Conservation (phyloP, 306 rosid genomes). For the Citrullus amarus region DNA sequence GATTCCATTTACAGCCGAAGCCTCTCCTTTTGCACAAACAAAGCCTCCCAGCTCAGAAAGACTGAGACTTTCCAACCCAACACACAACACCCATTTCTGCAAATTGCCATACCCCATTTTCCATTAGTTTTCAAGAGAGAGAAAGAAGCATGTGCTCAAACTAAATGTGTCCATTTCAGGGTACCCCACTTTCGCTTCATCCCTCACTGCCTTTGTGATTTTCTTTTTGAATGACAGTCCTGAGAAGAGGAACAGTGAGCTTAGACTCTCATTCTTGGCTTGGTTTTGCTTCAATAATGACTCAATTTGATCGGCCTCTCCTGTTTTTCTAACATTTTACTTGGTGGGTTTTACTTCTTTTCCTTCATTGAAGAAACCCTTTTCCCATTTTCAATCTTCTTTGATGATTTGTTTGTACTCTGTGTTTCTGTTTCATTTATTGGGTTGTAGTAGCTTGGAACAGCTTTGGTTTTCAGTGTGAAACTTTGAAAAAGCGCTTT, state of each 20-base stretch:
- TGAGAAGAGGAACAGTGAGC: not conserved
- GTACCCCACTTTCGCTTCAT: not conserved
- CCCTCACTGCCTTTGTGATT: constrained; percentile 2
- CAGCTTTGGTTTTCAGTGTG: not conserved
- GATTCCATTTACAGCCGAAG: not conserved
- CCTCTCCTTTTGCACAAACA: not conserved
- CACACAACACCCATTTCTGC: not conserved
- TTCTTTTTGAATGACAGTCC: not conserved
- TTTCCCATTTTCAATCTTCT: not conserved
- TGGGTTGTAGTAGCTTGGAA: not conserved
- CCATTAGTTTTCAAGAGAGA: not conserved
- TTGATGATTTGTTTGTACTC: not conserved
- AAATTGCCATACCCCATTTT: not conserved
- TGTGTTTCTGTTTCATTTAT: not conserved
- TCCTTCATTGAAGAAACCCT: not conserved
- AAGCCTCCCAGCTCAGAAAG: not conserved
- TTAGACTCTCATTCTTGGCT: not conserved
- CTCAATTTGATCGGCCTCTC: not conserved
- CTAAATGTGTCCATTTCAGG: constrained; percentile 1
- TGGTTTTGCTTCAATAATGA: not conserved
- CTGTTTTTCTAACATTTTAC: not conserved
- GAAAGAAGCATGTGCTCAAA: not conserved
- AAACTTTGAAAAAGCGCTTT: not conserved
- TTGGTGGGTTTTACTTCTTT: not conserved
- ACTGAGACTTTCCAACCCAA: not conserved